Evolutionary conservation across 495 filamentous ascomycete species (phyloP), one percentile per base, ranked within the genome.

Genomic region (Lasiosphaeria hispida): DNA sequence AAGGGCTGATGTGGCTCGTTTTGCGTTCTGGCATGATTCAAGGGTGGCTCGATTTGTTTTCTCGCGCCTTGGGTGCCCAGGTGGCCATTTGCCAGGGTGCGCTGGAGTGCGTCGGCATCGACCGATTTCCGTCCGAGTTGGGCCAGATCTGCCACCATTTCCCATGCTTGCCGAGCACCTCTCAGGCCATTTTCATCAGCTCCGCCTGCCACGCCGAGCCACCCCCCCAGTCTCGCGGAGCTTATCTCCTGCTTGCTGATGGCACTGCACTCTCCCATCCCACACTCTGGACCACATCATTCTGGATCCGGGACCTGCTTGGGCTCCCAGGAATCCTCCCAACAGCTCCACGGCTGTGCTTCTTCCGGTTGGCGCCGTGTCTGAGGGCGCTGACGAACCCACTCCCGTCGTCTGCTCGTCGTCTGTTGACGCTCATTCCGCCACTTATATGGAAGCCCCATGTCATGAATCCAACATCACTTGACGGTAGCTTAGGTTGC

Each of bases 121-220:
- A 65, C 69, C 65, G 69, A 72, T 69, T 67, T 66, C 51, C 39
- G 49, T 42, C 54, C 51, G 45, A 48, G 52, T 52, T 59, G 59
- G 45, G 47, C 49, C 53, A 57, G 53, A 62, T 67, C 63, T 67
- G 63, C 53, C 66, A 63, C 57, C 61, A 69, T 67, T 39, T 53
- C 55, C 23, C 53, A 62, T 34, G 50, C 35, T 55, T 63, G 37
- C 58, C 62, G 58, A 57, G 36, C 60, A 14, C 15, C 14, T 62
- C 68, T 72, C 70, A 69, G 64, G 42, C 70, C 68, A 72, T 69
- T 71, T 66, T 65, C 60, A 62, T 48, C 62, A 58, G 58, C 69
- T 61, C 57, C 64, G 61, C 62, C 57, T 59, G 54, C 60, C 42
- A 60, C 23, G 2, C 23, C 23, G 23, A 41, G 45, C 60, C 53